Evolutionary conservation across 768 basidiomycete species (phyloP).

Genomic region (Auricularia heimuer): DNA sequence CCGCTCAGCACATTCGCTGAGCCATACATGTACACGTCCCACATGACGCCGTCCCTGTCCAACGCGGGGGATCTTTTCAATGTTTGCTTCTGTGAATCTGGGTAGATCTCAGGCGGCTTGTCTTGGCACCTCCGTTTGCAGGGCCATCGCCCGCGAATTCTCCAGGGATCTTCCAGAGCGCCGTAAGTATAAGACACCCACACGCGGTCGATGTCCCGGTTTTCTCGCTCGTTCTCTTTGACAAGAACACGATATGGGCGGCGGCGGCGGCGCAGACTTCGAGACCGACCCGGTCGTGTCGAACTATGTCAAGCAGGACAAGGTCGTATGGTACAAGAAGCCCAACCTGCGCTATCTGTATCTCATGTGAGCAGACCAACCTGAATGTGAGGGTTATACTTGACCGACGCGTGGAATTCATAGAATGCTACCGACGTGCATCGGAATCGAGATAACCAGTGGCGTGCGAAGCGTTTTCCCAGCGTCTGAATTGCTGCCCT

Average conservation of each 20-base stretch:
- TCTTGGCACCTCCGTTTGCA: background rate
- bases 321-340: constrained; percentile 51
- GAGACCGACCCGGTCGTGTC: constrained; percentile 9
- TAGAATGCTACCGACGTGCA: constrained; percentile 43
- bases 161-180: background rate
- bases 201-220: background rate
- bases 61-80: too few species aligned
- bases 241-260: background rate
- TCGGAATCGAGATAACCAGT: constrained; percentile 54
- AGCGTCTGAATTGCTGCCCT: background rate
- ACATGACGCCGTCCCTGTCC: too few species aligned
- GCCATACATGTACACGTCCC: too few species aligned
- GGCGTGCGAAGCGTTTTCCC: constrained; percentile 28
- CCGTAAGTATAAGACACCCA: background rate
- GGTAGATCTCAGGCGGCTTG: too few species aligned
- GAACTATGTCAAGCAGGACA: constrained; percentile 36
- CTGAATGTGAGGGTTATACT: too few species aligned
- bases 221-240: background rate
- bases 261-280: background rate
- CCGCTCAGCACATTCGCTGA: too few species aligned
- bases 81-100: too few species aligned
- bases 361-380: constrained; percentile 23
- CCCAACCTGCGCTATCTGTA: constrained; percentile 48
- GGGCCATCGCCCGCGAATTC: background rate
- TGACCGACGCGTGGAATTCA: too few species aligned